These are phyloP conservation scores for Sapria himalayana DNA, from an alignment of 345 rosid species.

Conservation along the genomic window DNA sequence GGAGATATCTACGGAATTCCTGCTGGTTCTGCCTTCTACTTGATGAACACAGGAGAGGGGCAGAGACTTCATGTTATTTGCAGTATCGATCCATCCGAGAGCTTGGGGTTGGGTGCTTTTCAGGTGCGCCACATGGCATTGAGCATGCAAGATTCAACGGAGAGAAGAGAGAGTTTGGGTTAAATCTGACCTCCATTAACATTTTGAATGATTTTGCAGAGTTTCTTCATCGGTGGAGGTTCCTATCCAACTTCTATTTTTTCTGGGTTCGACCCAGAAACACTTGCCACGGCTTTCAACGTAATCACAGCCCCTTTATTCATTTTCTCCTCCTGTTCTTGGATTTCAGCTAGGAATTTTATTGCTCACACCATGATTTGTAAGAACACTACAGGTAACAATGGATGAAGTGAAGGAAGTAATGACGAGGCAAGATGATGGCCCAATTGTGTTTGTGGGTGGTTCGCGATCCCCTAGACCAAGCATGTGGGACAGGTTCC, in stretches of 20 bases:
- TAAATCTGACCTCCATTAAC: too few relatives aligned
- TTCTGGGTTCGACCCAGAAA: conserved; percentile 37
- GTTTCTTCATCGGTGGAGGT: conserved; percentile 82
- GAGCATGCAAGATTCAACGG: too few relatives aligned
- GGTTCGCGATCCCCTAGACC: conserved; percentile 28
- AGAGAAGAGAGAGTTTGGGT: too few relatives aligned
- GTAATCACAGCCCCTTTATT: conserved; percentile 29
- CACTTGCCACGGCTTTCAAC: conserved; percentile 54
- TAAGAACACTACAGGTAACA: conserved; percentile 30
- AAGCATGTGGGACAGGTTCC: conserved; percentile 32
- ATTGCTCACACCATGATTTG: too few relatives aligned
- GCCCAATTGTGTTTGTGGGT: conserved; percentile 35
- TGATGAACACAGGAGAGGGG: conserved; percentile 34
- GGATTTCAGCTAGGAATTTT: too few relatives aligned
- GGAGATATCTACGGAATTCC: conserved; percentile 52
- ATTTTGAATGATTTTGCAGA: conserved; percentile 15
- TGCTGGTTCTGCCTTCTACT: conserved; percentile 65
- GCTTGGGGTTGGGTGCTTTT: conserved; percentile 37
- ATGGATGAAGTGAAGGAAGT: conserved; percentile 20
- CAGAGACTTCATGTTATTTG: conserved; percentile 53
- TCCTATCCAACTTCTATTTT: conserved; percentile 33
- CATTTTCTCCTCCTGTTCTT: background rate
- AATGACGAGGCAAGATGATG: conserved; percentile 20
- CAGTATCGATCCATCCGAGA: conserved; percentile 50
- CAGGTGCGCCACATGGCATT: conserved; percentile 47